Evolutionary conservation across 139 green algal species (phyloP), one percentile per base, ranked within the genome.

Genomic region (Penium margaritaceum): DNA sequence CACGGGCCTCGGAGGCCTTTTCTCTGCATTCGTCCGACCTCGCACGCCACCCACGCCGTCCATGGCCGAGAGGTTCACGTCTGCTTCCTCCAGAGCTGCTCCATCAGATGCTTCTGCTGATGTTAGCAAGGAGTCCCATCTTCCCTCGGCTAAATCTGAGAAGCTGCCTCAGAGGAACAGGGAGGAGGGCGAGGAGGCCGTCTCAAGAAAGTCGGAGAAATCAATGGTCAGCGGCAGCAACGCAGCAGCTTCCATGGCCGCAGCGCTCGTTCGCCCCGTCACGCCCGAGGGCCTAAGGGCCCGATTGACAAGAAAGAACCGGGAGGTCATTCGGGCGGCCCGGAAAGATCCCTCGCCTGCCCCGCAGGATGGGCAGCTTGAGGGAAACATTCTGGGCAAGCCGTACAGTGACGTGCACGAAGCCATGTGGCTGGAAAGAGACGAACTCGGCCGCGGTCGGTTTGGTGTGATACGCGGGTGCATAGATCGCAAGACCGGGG

Each of bases 401-500:
- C 46, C 46, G 55, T 64, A 32, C 37, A 41, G 55, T 41, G 36
- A 32, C 6, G 55, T 29, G 30, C 55, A 21, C 12, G 35, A 7
- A 32, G 30, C 30, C 30, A 64, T 37, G 55, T 64, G 7, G 6
- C 30, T 6, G 12, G 6, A 32, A 64, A 64, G 12, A 41, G 41
- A 76, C 15, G 70, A 71, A 21, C 62, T 78, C 37, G 70, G 70
- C 9, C 32, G 70, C 34, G 70, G 70, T 3, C 39, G 35, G 32
- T 81, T 81, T 73, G 74, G 74, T 9, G 74, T 81, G 43, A 81
- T 66, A 19, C 77, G 27, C 36, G 27, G 80, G 5, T 58, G 37
- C 47, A 75, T 41, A 2, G 66, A 89, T 32, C 87, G 87, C 62
- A 79, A 58, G 17, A 89, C 82, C 12, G 84, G 84, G 21, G 62